Evolutionary conservation across 148 eudicot genomes (phyloP), one percentile per base, ranked within the genome.

Genomic region (Gaultheria prostrata): DNA sequence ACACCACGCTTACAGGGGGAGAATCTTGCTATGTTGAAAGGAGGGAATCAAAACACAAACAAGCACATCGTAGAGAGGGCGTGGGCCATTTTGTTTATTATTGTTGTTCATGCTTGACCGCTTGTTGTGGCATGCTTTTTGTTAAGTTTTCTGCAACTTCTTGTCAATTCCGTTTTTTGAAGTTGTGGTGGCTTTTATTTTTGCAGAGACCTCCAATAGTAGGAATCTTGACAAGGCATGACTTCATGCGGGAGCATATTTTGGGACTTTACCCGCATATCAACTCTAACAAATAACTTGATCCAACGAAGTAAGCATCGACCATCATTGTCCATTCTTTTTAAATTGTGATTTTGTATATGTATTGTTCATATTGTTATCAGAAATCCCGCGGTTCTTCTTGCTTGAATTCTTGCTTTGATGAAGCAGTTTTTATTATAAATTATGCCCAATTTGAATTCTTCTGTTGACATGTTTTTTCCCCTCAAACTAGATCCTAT

Each of bases 161-260:
- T 54, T 57, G 8, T 30, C 70, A 57, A 13, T 32, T 79, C 11
- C 28, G 8, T 8, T 79, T 59, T 11, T 12, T 7, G 8, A 35
- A 56, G 30, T 7, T 69, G 7, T 5, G 20, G 43, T 53, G 72
- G 56, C 56, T 54, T 14, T 18, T 12, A 53, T 35, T 72, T 82
- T 84, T 90, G 88, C 92, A 93, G 94, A 87, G 87, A 83, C 89
- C 93, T 71, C 97, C 97, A 3, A 77, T 93, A 21, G 90, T 90
- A 20, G 97, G 97, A 53, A 86, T 92, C 74, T 77, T 93, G 85
- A 93, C 97, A 11, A 87, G 97, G 82, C 97, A 93, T 51, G 97
- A 93, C 85, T 91, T 93, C 63, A 90, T 90, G 90, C 88, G 88
- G 0, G 97, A 92, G 82, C 97, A 93, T 76, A 82, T 93, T 65